A percentile compares a stretch with the other conserved stretches of the same genome.
Conservation (phyloP, 306 rosid species). For the Ormosia semicastrata region DNA sequence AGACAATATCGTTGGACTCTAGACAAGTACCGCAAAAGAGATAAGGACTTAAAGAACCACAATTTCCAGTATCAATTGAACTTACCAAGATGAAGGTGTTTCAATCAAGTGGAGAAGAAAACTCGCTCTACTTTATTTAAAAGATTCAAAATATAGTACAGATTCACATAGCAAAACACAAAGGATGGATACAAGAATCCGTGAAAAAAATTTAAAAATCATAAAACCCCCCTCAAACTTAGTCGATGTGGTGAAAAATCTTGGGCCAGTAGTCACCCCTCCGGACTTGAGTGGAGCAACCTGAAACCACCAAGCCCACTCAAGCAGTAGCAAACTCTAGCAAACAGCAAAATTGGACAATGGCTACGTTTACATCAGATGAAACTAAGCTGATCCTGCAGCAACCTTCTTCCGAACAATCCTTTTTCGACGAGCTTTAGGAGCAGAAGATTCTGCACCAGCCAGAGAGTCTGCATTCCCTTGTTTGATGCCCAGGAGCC, state of each 20-base stretch:
- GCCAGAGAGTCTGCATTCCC: slow-evolving; percentile 43
- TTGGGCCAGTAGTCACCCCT: slow-evolving; percentile 21
- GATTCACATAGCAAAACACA: slow-evolving; percentile 11
- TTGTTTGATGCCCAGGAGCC: slow-evolving; percentile 91
- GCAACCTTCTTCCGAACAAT: slow-evolving; percentile 85
- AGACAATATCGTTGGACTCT: neutral
- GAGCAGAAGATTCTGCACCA: slow-evolving; percentile 57
- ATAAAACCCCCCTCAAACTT: slow-evolving; percentile 26
- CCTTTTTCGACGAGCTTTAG: slow-evolving; percentile 83
- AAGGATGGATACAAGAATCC: neutral
- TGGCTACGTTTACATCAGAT: neutral
- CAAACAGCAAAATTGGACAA: slow-evolving; percentile 53
- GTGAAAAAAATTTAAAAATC: slow-evolving; percentile 20
- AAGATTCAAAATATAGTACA: slow-evolving; percentile 16
- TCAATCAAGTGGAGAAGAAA: neutral
- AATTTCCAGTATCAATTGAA: neutral
- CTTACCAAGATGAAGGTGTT: neutral
- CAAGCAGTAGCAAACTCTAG: slow-evolving; percentile 17
- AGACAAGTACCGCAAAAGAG: neutral
- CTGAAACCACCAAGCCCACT: slow-evolving; percentile 25
- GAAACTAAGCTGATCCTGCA: slow-evolving; percentile 53
- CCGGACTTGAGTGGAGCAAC: slow-evolving; percentile 10
- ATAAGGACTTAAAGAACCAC: neutral
- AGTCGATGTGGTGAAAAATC: slow-evolving; percentile 8
- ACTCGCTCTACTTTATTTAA: slow-evolving; percentile 32